Conservation (phyloP, 352 stramenopile genomes). For the Phytophthora quininea region DNA sequence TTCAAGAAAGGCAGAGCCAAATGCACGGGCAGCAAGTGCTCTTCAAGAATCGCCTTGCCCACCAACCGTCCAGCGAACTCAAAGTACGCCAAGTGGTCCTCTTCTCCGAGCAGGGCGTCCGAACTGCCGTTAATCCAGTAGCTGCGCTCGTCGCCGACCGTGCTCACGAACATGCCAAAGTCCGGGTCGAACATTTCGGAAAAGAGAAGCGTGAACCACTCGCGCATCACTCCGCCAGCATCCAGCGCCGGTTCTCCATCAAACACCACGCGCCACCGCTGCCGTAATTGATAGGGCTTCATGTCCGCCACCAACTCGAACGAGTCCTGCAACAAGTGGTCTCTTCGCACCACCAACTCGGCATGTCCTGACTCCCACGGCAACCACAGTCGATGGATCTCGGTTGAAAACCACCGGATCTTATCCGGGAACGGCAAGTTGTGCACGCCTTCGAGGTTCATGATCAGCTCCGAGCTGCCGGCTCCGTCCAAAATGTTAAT, state of each 20-base stretch:
- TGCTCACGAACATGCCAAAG: slow-evolving; percentile 80
- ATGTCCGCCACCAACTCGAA: slow-evolving; percentile 81
- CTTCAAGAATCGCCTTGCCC: slow-evolving; percentile 89
- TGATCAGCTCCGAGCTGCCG: slow-evolving; percentile 78
- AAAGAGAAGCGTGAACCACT: slow-evolving; percentile 91
- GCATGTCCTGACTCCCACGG: slow-evolving; percentile 84
- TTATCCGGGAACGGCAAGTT: slow-evolving; percentile 82
- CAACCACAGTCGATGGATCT: slow-evolving; percentile 82
- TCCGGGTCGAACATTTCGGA: slow-evolving; percentile 80
- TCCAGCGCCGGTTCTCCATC: slow-evolving; percentile 85
- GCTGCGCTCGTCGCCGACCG: slow-evolving; percentile 71
- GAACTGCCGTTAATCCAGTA: slow-evolving; percentile 90
- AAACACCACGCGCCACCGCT: slow-evolving; percentile 88
- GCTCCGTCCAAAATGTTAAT: slow-evolving; percentile 81
- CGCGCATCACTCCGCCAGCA: slow-evolving; percentile 88
- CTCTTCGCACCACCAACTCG: slow-evolving; percentile 76
- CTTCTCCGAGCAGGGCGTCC: slow-evolving; percentile 37
- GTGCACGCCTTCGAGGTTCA: slow-evolving; percentile 84
- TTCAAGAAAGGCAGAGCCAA: slow-evolving; percentile 88
- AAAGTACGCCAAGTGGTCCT: slow-evolving; percentile 83
- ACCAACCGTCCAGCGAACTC: slow-evolving; percentile 79
- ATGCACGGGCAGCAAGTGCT: slow-evolving; percentile 80
- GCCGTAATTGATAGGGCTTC: slow-evolving; percentile 82
- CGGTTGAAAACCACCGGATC: slow-evolving; percentile 83
- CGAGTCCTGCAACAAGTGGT: slow-evolving; percentile 88